Base-by-base conservation (phyloP, 2,329 filamentous ascomycete species). In the Colletotrichum theobromicola region DNA sequence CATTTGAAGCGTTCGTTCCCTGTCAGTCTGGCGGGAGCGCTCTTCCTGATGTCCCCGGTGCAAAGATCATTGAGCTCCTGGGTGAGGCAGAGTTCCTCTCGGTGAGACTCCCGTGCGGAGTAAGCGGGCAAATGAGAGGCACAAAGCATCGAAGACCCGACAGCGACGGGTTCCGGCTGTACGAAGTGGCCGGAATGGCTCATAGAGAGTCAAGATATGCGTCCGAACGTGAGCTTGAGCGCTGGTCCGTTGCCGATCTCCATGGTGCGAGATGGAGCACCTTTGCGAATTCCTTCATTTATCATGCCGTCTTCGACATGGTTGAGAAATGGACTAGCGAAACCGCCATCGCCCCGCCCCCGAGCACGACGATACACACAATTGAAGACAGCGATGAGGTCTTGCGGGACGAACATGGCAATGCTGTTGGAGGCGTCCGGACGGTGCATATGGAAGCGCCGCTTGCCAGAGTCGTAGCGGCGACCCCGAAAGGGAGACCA, bases 201-300 rank as follows among this genome's bases (percentile, higher is more conserved):
- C 76, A 77, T 61, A 69, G 76, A 9, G 76, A 76, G 30, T 77
- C 76, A 12, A 67, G 76, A 58, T 76, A 75, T 46, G 66, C 75
- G 3, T 77, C 76, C 18, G 30, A 32, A 0, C 7, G 53, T 3
- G 76, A 77, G 15, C n/a, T 66, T 4, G 55, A 76, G 24, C 16
- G 63, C 18, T 75, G 75, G 72, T 72, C 72, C 1, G 76, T 74
- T 12, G 75, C 70, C 7, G 69, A 77, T 7, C 70, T 72, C 8
- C 12, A 57, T 3, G 76, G 75, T 26, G 75, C 75, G 3, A 57
- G 69, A 70, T 75, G 72, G 67, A 77, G 76, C 67, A 75, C 72
- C 2, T 77, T 77, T 70, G 34, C 75, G 3, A 76, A 77, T 37
- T 75, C 75, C 1, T 77, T 77, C 35, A 76, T 77, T 18, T 77